Percentiles rank a stretch among this genome's conserved stretches.
phyloP scores from a whole-genome alignment of 2,329 filamentous ascomycete genomes.

The Neonectria ditissima region DNA sequence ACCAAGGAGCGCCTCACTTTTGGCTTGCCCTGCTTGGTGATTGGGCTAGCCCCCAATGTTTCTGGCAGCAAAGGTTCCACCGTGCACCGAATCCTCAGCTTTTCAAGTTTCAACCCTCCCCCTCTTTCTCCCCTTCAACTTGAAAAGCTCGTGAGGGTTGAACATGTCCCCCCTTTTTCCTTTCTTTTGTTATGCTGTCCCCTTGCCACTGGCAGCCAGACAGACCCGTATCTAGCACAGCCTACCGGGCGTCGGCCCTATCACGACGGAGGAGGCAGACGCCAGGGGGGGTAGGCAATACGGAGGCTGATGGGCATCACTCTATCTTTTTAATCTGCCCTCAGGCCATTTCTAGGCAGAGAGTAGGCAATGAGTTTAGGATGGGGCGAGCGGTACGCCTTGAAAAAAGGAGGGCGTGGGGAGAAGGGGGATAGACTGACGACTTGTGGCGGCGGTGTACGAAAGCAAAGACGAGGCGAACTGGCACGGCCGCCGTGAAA shows the following conservation, averaged over 20 bases:
- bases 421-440: not conserved
- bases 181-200: not conserved
- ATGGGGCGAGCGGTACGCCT: not conserved
- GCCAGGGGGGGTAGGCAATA: not conserved
- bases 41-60: conserved; percentile 5
- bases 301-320: not conserved
- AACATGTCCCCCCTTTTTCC: not conserved
- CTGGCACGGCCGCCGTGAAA: not conserved
- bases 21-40: conserved; percentile 2
- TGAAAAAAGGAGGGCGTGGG: not conserved
- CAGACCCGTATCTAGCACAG: not conserved
- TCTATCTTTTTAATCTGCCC: not conserved
- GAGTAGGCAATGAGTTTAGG: not conserved
- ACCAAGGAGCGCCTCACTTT: conserved; percentile 10
- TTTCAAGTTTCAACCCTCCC: not conserved
- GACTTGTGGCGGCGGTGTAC: not conserved
- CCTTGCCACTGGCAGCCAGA: not conserved
- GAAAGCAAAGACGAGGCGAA: not conserved
- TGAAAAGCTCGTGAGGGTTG: not conserved
- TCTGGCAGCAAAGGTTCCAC: not conserved
- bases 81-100: not conserved
- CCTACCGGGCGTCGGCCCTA: not conserved
- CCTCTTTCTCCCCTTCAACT: not conserved
- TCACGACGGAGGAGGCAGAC: not conserved
- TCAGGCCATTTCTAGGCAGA: not conserved